A percentile compares a stretch with the other conserved stretches of the same genome.
Evolutionary conservation across 768 basidiomycete species (phyloP).

Genomic region (Auricularia cornea): DNA sequence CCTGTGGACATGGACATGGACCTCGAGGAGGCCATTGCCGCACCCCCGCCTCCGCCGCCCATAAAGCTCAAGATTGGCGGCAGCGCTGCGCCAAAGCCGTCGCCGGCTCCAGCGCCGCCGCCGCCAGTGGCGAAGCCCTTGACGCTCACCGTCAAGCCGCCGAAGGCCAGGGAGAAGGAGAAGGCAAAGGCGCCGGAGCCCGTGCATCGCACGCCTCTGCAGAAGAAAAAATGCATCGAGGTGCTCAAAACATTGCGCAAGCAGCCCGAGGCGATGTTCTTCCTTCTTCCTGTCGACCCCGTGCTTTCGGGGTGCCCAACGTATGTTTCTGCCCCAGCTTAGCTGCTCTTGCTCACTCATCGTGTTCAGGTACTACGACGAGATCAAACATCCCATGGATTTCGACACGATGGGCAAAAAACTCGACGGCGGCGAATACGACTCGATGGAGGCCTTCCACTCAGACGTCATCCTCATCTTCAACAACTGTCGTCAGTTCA

Average conservation of each 20-base stretch:
- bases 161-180: constrained; percentile 5
- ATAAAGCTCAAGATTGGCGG: background rate
- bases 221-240: constrained; percentile 78
- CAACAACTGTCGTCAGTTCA: constrained; percentile 87
- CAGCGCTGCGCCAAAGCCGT: constrained; percentile 3
- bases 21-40: constrained; percentile 1
- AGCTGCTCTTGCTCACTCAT: background rate
- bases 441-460: constrained; percentile 73
- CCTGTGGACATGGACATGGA: constrained; percentile 2
- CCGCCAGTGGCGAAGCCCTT: constrained; percentile 25
- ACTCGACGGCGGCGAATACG: constrained; percentile 58
- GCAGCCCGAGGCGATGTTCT: constrained; percentile 62
- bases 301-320: constrained; percentile 80
- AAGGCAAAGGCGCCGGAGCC: constrained; percentile 5
- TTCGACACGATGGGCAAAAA: constrained; percentile 72
- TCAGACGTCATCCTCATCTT: constrained; percentile 78
- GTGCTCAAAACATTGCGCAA: constrained; percentile 45
- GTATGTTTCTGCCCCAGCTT: constrained; percentile 37
- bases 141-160: background rate
- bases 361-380: constrained; percentile 72
- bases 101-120: constrained; percentile 31
- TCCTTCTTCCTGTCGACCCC: constrained; percentile 78
- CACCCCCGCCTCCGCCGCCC: background rate
- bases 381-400: constrained; percentile 92
- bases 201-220: constrained; percentile 41